These are phyloP conservation scores for Tripterygium wilfordii DNA, from an alignment of 177 flowering plant species.

Conservation along the genomic window DNA sequence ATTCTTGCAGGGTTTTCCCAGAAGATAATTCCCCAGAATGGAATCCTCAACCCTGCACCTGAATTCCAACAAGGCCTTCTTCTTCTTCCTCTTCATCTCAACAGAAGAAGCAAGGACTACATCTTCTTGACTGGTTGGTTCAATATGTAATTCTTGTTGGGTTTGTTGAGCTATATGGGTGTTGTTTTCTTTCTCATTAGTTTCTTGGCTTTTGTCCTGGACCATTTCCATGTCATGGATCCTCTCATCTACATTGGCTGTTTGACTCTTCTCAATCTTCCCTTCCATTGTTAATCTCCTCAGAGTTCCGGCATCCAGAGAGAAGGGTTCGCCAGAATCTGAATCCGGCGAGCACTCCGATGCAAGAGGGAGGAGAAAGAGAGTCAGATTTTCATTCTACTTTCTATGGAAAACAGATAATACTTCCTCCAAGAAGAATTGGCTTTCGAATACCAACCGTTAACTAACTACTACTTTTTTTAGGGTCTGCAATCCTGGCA, in stretches of 20 bases:
- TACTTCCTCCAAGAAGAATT: no score
- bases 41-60: constrained; percentile 56
- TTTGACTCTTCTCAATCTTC: not conserved
- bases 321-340: not conserved
- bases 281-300: constrained; percentile 7
- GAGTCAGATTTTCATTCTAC: not conserved
- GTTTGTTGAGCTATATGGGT: no score
- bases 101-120: not conserved
- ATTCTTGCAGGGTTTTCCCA: constrained; percentile 11
- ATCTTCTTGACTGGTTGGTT: constrained; percentile 6
- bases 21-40: constrained; percentile 28
- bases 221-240: no score
- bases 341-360: not conserved
- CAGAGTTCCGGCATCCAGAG: constrained; percentile 3
- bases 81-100: constrained; percentile 20
- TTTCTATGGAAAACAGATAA: no score
- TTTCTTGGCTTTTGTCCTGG: not conserved
- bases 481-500: no score
- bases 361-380: not conserved
- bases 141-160: not conserved
- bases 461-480: no score
- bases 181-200: not conserved
- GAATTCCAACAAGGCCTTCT: constrained; percentile 40
- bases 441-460: no score
- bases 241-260: not conserved